Evolutionary conservation across 441 rosid species (phyloP).

Genomic region (Erodium trifolium): DNA sequence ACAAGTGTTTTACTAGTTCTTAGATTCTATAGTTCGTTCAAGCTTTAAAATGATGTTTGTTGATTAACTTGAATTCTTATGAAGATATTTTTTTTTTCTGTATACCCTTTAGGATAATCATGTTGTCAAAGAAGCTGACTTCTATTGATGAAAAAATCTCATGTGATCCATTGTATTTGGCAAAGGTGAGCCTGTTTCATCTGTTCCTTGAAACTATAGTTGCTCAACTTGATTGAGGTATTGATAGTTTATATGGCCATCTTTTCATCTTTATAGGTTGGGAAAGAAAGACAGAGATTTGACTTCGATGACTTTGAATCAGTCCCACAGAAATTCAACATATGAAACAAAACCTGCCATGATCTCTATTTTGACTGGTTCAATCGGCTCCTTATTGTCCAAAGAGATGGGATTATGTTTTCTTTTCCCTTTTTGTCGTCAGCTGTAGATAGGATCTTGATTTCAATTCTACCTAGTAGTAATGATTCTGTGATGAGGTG

Average conservation of each 20-base stretch:
- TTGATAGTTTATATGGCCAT: slow-evolving; percentile 12
- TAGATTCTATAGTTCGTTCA: neutral
- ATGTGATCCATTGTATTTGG: slow-evolving; percentile 67
- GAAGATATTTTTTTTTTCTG: neutral
- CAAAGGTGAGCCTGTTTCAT: slow-evolving; percentile 43
- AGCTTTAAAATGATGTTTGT: neutral
- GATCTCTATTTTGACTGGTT: neutral
- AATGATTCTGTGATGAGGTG: neutral
- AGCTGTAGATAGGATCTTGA: neutral
- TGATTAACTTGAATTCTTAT: neutral
- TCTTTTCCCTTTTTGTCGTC: neutral
- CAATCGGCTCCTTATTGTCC: neutral
- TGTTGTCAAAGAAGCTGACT: slow-evolving; percentile 72
- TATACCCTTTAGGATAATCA: slow-evolving; percentile 51
- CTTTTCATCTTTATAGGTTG: slow-evolving; percentile 39
- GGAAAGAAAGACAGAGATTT: slow-evolving; percentile 78
- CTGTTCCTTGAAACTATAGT: slow-evolving; percentile 1
- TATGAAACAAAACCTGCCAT: slow-evolving; percentile 25
- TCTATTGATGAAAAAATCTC: slow-evolving; percentile 70
- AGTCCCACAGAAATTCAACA: slow-evolving; percentile 83
- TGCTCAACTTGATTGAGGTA: slow-evolving; percentile 1
- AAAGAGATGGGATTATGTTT: slow-evolving; percentile 1
- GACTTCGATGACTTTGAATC: slow-evolving; percentile 85
- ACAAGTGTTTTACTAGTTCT: too few relatives aligned
- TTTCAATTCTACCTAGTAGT: neutral